Evolutionary conservation across 164 flowering plant genomes (phyloP).

Genomic region (Vitis cinerea): DNA sequence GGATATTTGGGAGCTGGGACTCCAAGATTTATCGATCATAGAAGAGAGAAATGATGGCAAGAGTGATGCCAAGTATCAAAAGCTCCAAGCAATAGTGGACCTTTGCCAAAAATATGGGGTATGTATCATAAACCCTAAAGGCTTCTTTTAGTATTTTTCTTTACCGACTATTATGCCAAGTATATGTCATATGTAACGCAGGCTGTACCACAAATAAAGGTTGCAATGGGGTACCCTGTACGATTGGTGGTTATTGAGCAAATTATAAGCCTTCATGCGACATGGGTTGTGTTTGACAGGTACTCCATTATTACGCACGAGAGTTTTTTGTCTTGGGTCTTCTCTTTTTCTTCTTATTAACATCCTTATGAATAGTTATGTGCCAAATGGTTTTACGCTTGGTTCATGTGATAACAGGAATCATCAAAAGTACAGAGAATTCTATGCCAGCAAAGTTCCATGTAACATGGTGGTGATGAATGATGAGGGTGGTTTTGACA

Average conservation of each 20-base stretch:
- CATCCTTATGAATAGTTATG: not conserved
- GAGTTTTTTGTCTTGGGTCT: not conserved
- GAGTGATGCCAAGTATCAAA: slow-evolving; percentile 23
- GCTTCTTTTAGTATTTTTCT: not conserved
- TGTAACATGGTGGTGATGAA: slow-evolving; percentile 51
- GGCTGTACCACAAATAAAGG: slow-evolving; percentile 49
- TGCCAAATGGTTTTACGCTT: not conserved
- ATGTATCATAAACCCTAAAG: not conserved
- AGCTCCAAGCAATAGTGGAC: slow-evolving; percentile 24
- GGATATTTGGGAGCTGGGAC: slow-evolving; percentile 27
- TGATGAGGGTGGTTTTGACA: slow-evolving; percentile 37
- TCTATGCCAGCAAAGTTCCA: slow-evolving; percentile 39
- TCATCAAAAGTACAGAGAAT: slow-evolving; percentile 35
- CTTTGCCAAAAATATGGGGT: slow-evolving; percentile 38
- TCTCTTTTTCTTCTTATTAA: not conserved
- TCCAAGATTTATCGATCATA: slow-evolving; percentile 15
- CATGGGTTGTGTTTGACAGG: slow-evolving; percentile 61
- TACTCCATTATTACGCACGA: not conserved
- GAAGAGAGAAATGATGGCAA: slow-evolving; percentile 17
- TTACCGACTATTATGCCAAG: not conserved
- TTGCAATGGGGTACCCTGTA: slow-evolving; percentile 48
- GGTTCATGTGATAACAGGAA: slow-evolving; percentile 24
- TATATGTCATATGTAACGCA: slow-evolving; percentile 14
- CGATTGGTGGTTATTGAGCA: slow-evolving; percentile 36
- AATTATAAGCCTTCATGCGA: slow-evolving; percentile 44